These are phyloP conservation scores for Craspedostauros australis DNA, from an alignment of 108 stramenopile species.

Conservation along the genomic window DNA sequence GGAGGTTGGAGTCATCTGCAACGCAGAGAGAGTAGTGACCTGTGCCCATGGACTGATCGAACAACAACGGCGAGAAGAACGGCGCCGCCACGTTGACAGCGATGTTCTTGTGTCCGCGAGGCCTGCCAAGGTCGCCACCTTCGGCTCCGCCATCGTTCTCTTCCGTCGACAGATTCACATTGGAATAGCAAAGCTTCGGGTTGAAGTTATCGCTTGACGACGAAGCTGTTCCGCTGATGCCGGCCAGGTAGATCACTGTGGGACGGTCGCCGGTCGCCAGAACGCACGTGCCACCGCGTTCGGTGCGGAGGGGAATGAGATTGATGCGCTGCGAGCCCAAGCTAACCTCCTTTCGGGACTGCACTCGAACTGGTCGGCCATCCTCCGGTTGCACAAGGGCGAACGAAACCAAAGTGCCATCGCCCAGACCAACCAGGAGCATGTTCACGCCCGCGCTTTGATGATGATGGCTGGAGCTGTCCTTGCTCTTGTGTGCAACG, in stretches of 20 bases:
- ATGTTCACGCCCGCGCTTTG: slow-evolving; percentile 53
- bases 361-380: slow-evolving; percentile 28
- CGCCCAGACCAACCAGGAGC: slow-evolving; percentile 94
- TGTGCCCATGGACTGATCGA: slow-evolving; percentile 33
- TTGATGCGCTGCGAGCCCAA: slow-evolving; percentile 93
- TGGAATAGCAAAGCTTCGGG: slow-evolving; percentile 89
- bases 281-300: slow-evolving; percentile 75
- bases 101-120: slow-evolving; percentile 39
- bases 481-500: slow-evolving; percentile 4
- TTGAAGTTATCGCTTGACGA: slow-evolving; percentile 33
- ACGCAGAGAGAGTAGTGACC: slow-evolving; percentile 87
- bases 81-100: slow-evolving; percentile 75
- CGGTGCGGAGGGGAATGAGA: slow-evolving; percentile 63
- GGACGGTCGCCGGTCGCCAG: slow-evolving; percentile 95
- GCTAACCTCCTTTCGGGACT: slow-evolving; percentile 84
- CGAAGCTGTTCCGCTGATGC: slow-evolving; percentile 52
- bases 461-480: slow-evolving; percentile 9
- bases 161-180: slow-evolving; percentile 74
- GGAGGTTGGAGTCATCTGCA: slow-evolving; percentile 79
- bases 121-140: slow-evolving; percentile 38
- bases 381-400: slow-evolving; percentile 37
- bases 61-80: slow-evolving; percentile 63
- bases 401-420: slow-evolving; percentile 88
- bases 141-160: slow-evolving; percentile 55
- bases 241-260: slow-evolving; percentile 90